Evolutionary conservation across 2,329 filamentous ascomycete genomes (phyloP).

Genomic region (Corniculantispora saksenae): DNA sequence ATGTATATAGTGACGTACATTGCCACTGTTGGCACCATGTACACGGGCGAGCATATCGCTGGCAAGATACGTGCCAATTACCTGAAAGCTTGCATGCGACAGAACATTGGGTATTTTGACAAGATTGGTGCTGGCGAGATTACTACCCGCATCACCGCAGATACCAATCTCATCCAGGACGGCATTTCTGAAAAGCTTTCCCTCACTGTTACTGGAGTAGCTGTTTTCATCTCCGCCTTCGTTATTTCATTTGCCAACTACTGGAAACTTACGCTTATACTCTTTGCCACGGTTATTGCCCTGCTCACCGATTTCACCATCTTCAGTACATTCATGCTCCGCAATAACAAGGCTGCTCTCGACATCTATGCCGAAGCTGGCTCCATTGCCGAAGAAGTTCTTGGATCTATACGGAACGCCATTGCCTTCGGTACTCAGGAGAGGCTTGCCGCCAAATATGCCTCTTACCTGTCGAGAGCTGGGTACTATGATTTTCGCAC

Average conservation of each 20-base stretch:
- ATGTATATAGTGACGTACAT: constrained; percentile 79
- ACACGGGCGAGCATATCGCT: constrained; percentile 76
- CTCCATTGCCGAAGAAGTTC: constrained; percentile 88
- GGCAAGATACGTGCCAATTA: constrained; percentile 82
- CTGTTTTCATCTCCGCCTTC: constrained; percentile 86
- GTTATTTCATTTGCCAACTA: constrained; percentile 88
- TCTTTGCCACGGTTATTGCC: constrained; percentile 78
- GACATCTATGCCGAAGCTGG: constrained; percentile 81
- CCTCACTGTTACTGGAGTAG: constrained; percentile 71
- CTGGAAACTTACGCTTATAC: constrained; percentile 90
- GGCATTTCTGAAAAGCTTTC: constrained; percentile 89
- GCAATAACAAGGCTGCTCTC: constrained; percentile 76
- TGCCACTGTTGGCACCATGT: constrained; percentile 86
- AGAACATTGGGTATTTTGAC: constrained; percentile 93
- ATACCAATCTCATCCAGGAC: constrained; percentile 91
- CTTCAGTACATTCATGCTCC: constrained; percentile 74
- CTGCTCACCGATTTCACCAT: constrained; percentile 76
- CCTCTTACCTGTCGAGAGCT: constrained; percentile 70
- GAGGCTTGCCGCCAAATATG: constrained; percentile 85
- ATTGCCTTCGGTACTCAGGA: constrained; percentile 92
- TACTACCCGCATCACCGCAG: constrained; percentile 89
- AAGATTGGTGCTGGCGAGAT: constrained; percentile 91
- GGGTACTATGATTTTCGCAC: constrained; percentile 75
- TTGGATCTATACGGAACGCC: constrained; percentile 90
- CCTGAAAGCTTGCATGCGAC: constrained; percentile 77